These are phyloP conservation scores for Phytophthora melonis DNA, from an alignment of 352 stramenopile genomes.

Conservation along the genomic window DNA sequence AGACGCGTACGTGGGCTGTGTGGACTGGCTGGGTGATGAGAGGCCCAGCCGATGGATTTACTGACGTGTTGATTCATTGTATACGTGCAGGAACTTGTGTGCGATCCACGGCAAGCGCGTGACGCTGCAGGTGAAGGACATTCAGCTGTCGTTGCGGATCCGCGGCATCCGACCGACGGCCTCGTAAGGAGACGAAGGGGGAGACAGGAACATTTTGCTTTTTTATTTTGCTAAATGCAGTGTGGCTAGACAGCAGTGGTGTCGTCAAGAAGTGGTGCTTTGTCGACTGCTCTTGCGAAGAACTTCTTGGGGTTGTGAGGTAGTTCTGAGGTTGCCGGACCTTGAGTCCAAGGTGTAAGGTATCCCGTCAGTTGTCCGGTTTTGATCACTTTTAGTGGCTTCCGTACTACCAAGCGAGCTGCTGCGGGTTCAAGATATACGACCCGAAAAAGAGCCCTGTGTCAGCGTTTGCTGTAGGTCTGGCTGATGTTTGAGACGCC, in stretches of 20 bases:
- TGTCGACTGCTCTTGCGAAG: background rate
- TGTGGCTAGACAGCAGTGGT: conserved; percentile 4
- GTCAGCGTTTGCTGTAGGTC: too few species aligned
- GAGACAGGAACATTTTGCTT: conserved; percentile 18
- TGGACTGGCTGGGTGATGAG: too few species aligned
- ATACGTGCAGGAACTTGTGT: conserved; percentile 91
- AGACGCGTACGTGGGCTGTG: conserved; percentile 75
- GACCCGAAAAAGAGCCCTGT: too few species aligned
- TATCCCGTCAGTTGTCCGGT: too few species aligned
- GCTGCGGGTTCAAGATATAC: too few species aligned
- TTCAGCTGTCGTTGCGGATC: conserved; percentile 95
- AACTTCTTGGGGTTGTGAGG: too few species aligned
- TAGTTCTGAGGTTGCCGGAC: too few species aligned
- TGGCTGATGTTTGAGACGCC: too few species aligned
- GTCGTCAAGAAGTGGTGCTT: conserved; percentile 1
- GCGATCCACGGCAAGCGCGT: conserved; percentile 96
- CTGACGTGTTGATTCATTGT: conserved; percentile 3
- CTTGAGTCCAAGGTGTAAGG: too few species aligned
- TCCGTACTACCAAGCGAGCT: too few species aligned
- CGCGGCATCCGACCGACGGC: conserved; percentile 67
- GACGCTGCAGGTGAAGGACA: conserved; percentile 96
- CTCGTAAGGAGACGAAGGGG: conserved; percentile 25
- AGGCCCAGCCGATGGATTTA: background rate
- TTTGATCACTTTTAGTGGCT: too few species aligned
- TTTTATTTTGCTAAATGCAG: conserved; percentile 24